phyloP scores from a whole-genome alignment of 2,329 filamentous ascomycete genomes.

The Fusarium illudens region DNA sequence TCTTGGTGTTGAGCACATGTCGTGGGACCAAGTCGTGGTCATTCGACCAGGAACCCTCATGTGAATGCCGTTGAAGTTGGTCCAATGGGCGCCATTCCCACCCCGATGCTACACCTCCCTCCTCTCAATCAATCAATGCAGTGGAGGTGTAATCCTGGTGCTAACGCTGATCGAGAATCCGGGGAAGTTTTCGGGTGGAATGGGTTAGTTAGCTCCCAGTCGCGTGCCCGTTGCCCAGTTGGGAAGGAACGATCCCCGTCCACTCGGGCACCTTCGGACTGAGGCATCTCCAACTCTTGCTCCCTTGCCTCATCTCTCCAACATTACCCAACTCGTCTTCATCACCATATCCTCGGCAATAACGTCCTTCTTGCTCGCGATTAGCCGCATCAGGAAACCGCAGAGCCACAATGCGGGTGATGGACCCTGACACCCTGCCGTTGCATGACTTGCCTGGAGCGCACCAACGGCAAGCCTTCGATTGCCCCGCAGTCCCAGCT shows the following conservation, averaged over 20 bases:
- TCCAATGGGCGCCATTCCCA: not conserved
- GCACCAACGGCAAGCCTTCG: slow-evolving; percentile 32
- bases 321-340: not conserved
- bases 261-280: slow-evolving; percentile 31
- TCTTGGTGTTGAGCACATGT: not conserved
- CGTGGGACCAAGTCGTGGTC: not conserved
- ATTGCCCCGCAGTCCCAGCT: slow-evolving; percentile 32
- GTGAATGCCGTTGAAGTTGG: not conserved
- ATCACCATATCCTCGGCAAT: slow-evolving; percentile 19
- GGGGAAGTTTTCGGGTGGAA: slow-evolving; percentile 29
- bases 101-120: not conserved
- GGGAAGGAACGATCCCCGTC: slow-evolving; percentile 14
- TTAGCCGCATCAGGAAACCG: slow-evolving; percentile 27
- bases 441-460: slow-evolving; percentile 27
- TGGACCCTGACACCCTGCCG: slow-evolving; percentile 31
- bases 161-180: slow-evolving; percentile 14
- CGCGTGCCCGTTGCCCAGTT: not conserved
- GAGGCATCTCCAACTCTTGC: slow-evolving; percentile 12
- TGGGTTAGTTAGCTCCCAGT: slow-evolving; percentile 1
- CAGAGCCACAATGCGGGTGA: slow-evolving; percentile 18
- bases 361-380: not conserved
- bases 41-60: not conserved
- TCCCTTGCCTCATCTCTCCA: not conserved
- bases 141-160: not conserved
- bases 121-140: not conserved